A percentile compares a stretch with the other conserved stretches of the same genome.
Conservation (phyloP, 306 rosid genomes). For the Calophaca sinica region DNA sequence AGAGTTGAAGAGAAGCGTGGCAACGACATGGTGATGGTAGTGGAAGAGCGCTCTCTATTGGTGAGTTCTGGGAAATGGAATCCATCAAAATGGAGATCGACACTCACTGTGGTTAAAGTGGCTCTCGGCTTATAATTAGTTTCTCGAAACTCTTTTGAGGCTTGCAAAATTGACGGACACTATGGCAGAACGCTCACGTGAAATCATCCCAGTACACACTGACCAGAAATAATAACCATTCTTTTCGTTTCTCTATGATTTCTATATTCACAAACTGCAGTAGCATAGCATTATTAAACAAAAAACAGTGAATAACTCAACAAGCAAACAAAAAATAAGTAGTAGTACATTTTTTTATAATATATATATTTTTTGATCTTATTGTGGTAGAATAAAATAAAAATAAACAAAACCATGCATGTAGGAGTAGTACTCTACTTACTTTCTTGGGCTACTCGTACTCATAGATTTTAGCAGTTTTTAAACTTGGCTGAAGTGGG, state of each 20-base stretch:
- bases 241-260: constrained; percentile 51
- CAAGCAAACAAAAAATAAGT: constrained; percentile 40
- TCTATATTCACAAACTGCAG: constrained; percentile 49
- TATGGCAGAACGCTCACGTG: constrained; percentile 52
- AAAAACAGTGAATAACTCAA: constrained; percentile 33
- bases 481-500: constrained; percentile 34
- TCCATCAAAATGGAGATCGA: constrained; percentile 41
- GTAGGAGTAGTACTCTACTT: constrained; percentile 18
- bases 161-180: constrained; percentile 52
- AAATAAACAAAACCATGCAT: constrained; percentile 28
- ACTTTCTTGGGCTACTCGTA: constrained; percentile 44
- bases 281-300: constrained; percentile 38
- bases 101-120: constrained; percentile 41
- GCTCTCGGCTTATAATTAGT: constrained; percentile 23
- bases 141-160: constrained; percentile 49
- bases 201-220: constrained; percentile 38
- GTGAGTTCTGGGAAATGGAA: background rate
- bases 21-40: too few species aligned
- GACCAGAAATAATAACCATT: constrained; percentile 48
- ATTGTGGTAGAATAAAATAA: background rate
- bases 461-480: constrained; percentile 46
- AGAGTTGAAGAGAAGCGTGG: background rate
- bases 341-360: background rate
- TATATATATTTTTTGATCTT: background rate
- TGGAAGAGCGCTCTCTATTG: too few species aligned